Evolutionary conservation across 768 basidiomycete genomes (phyloP), one percentile per base, ranked within the genome.

Genomic region (Calocybe gangraenosa): DNA sequence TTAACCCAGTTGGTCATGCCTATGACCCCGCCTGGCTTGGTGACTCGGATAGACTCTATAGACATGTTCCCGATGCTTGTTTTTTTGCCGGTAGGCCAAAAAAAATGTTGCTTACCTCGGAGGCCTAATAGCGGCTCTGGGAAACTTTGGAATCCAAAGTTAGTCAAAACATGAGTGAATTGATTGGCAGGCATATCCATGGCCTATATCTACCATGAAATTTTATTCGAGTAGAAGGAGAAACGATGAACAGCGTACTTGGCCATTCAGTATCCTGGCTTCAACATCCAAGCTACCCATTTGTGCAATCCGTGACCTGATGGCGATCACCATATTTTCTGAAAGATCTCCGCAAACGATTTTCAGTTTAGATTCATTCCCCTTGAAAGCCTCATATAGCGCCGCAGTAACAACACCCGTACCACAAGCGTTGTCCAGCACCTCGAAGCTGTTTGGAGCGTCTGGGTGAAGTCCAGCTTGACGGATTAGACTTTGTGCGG

Each of bases 1-100:
- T n/a, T 17, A 3, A 40, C 17, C 40, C 40, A 40, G 40, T 40
- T 40, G 3, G 40, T 40, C 40, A 40, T 40, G 15, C 40, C 40
- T 9, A 40, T 31, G 2, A 28, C 30, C 18, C 40, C 40, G 10
- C 40, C 40, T 17, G 40, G 40, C 28, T 30, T 40, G 17, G 40
- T 25, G n/a, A 40, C 40, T 18, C 40, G 40, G 15, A 40, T 11
- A 7, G 21, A 40, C 40, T 40, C 40, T 40, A 28, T 28, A 5
- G 11, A 11, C 11, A 28, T 28, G 11, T 28, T 5, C 6, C 5
- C 5, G 5, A 28, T 6, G 11, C 11, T 6, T 28, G 25, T 11
- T 28, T 28, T 11, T 28, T 28, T 28, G 25, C 25, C 5, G n/a
- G n/a, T n/a, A 9, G 14, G 10, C 3, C 10, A 17, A n/a, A 40